Conservation (phyloP, 805 yeast genomes). For the Myxozyma geophila region DNA sequence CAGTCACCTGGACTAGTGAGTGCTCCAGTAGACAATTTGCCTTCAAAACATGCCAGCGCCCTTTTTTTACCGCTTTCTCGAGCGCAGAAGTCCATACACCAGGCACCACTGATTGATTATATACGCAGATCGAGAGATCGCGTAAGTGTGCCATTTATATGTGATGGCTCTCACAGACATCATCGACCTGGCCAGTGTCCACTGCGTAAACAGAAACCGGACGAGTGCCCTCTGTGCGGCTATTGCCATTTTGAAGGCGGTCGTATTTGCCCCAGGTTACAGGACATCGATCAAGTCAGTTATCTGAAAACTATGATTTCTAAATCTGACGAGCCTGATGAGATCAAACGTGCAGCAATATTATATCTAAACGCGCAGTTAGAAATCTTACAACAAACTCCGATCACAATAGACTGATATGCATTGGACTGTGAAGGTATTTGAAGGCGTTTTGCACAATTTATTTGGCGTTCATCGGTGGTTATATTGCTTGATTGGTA, state of each 20-base stretch:
- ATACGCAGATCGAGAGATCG: background rate
- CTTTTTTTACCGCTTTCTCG: no score
- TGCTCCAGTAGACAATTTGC: no score
- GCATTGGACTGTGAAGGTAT: no score
- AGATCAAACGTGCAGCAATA: no score
- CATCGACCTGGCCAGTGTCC: constrained; percentile 30
- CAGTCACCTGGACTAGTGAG: no score
- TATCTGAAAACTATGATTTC: background rate
- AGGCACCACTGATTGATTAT: background rate
- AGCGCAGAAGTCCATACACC: background rate
- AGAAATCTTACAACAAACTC: no score
- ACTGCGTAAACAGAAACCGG: constrained; percentile 14
- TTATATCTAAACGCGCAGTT: no score
- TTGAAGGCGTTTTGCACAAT: no score
- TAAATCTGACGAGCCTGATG: constrained; percentile 5
- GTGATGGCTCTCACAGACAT: constrained; percentile 24
- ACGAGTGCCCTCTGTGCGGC: constrained; percentile 24
- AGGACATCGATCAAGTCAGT: background rate
- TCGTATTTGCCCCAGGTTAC: constrained; percentile 17
- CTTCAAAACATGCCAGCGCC: no score
- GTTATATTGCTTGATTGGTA: no score
- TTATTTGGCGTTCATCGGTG: no score
- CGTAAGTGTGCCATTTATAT: background rate
- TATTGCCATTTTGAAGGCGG: constrained; percentile 13
- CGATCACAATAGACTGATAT: no score